Percentiles rank a stretch among this genome's conserved stretches.
Conservation (phyloP, 2,329 filamentous ascomycete genomes). For the Ilyonectria mors-panacis region DNA sequence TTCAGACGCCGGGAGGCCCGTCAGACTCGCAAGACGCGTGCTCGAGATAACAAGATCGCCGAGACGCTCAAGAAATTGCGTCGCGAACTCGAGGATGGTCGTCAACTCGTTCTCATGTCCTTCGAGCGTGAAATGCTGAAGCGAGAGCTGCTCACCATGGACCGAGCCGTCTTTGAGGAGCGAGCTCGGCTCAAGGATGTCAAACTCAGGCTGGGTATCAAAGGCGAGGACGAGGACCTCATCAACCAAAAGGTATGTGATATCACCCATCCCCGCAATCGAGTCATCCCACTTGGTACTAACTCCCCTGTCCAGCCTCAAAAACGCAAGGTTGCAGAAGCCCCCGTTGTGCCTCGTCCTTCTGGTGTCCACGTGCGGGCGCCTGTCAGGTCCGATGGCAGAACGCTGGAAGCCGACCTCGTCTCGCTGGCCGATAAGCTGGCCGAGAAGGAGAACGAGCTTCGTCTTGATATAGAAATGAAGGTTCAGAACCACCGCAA, state of each 20-base stretch:
- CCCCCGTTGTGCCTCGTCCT: conserved; percentile 72
- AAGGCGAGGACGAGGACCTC: conserved; percentile 92
- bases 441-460: conserved; percentile 85
- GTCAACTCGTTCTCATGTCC: conserved; percentile 83
- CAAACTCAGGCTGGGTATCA: conserved; percentile 91
- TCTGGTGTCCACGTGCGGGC: conserved; percentile 77
- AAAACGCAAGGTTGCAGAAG: conserved; percentile 77
- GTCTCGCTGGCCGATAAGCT: conserved; percentile 82
- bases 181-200: conserved; percentile 86
- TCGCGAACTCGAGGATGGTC: conserved; percentile 90
- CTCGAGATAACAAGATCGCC: conserved; percentile 91
- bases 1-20: conserved; percentile 96
- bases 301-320: conserved; percentile 69
- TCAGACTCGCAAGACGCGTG: conserved; percentile 94
- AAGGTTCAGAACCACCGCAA: conserved; percentile 90
- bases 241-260: conserved; percentile 89
- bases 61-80: conserved; percentile 95
- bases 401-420: conserved; percentile 83
- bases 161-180: conserved; percentile 86
- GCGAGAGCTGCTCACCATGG: conserved; percentile 81
- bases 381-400: conserved; percentile 78
- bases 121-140: conserved; percentile 85
- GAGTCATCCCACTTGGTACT: conserved; percentile 46
- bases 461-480: conserved; percentile 85
- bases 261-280: conserved; percentile 52